Conservation (phyloP, 2,329 filamentous ascomycete species). For the Stenocarpella maydis region DNA sequence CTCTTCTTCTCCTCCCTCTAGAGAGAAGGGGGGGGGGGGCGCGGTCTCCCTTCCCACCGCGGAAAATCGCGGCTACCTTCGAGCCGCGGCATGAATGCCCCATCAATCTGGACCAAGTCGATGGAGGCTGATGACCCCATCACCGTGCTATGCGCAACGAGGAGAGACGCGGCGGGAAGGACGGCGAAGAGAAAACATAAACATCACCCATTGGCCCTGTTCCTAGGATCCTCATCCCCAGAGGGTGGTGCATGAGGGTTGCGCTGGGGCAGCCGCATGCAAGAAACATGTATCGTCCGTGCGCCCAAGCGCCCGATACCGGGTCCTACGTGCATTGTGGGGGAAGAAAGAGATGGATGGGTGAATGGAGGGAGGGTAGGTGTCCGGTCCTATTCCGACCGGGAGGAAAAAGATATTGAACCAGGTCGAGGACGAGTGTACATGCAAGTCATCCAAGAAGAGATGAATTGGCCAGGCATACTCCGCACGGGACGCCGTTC, state of each 20-base stretch:
- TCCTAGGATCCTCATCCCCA: background rate
- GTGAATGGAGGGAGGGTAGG: too few relatives aligned
- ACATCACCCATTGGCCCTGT: background rate
- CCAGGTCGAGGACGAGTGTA: background rate
- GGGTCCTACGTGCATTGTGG: background rate
- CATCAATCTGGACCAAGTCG: background rate
- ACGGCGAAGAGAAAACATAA: too few relatives aligned
- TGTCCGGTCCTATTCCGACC: too few relatives aligned
- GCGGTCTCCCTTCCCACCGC: too few relatives aligned
- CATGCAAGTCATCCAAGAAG: background rate
- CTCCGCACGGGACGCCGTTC: slow-evolving; percentile 1
- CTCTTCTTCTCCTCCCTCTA: background rate
- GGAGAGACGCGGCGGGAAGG: background rate
- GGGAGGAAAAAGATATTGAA: background rate
- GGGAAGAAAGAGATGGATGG: background rate
- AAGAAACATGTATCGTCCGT: background rate
- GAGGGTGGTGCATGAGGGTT: background rate
- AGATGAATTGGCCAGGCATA: background rate
- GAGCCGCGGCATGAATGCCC: background rate
- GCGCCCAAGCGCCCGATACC: background rate
- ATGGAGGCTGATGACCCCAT: background rate
- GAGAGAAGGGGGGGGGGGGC: too few relatives aligned
- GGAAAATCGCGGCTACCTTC: background rate
- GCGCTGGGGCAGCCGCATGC: too few relatives aligned
- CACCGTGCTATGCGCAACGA: background rate